A percentile compares a stretch with the other conserved stretches of the same genome.
phyloP scores from a whole-genome alignment of 2,329 filamentous ascomycete genomes.

The Geosmithia putterillii region DNA sequence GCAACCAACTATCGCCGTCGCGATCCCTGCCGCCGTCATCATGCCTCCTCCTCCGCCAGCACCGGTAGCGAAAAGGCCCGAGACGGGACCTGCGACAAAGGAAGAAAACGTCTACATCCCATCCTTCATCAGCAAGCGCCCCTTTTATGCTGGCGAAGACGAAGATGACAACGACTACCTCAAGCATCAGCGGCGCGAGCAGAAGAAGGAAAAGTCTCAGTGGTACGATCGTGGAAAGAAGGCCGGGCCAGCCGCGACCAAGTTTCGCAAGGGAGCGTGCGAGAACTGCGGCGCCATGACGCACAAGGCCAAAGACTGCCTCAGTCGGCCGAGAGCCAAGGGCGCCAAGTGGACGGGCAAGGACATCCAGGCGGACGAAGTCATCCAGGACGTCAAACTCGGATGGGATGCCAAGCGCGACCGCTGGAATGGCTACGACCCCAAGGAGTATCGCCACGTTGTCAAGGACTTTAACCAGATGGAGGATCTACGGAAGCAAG shows the following conservation, averaged over 20 bases:
- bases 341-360: constrained; percentile 87
- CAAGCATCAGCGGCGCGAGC: constrained; percentile 69
- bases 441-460: constrained; percentile 74
- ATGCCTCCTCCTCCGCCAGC: constrained; percentile 12
- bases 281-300: constrained; percentile 98
- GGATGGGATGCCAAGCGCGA: constrained; percentile 97
- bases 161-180: constrained; percentile 75
- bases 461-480: constrained; percentile 81
- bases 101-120: constrained; percentile 99
- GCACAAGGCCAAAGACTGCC: constrained; percentile 88
- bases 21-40: neutral
- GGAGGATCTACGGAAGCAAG: constrained; percentile 57
- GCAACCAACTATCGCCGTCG: neutral
- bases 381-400: constrained; percentile 71
- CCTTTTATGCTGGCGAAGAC: constrained; percentile 82
- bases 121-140: constrained; percentile 93
- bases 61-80: constrained; percentile 13
- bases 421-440: constrained; percentile 96
- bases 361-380: constrained; percentile 87
- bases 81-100: constrained; percentile 42
- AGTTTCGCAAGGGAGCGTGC: constrained; percentile 94
- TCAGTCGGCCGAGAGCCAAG: constrained; percentile 76
- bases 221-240: constrained; percentile 92
- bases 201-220: constrained; percentile 59
- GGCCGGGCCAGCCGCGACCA: constrained; percentile 77